phyloP scores from a whole-genome alignment of 345 rosid genomes.

The Syzygium aromaticum region DNA sequence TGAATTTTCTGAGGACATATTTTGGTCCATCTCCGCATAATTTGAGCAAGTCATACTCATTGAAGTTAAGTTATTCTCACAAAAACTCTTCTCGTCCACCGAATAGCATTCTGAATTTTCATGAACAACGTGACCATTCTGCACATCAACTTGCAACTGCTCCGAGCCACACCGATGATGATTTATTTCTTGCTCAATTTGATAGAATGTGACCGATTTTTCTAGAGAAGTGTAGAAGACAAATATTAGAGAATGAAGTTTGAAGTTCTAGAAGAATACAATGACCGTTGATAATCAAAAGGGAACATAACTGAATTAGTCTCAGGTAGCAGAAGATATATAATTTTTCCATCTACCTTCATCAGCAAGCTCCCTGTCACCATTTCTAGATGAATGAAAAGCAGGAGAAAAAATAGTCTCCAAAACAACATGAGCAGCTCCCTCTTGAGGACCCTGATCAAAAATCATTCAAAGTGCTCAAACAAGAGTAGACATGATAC shows the following conservation, averaged over 20 bases:
- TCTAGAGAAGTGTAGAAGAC: conserved; percentile 8
- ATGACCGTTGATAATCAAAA: neutral
- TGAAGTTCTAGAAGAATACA: neutral
- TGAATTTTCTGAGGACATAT: conserved; percentile 19
- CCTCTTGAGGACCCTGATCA: conserved; percentile 34
- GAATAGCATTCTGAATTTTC: conserved; percentile 13
- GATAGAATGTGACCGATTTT: conserved; percentile 19
- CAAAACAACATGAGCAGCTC: conserved; percentile 10
- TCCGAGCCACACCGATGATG: conserved; percentile 11
- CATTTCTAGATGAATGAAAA: conserved; percentile 36
- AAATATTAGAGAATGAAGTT: neutral
- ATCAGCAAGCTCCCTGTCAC: conserved; percentile 21
- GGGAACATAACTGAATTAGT: neutral
- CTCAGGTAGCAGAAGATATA: neutral
- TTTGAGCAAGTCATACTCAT: conserved; percentile 1
- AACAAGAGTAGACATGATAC: neutral
- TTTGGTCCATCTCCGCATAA: conserved; percentile 16
- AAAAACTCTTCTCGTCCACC: conserved; percentile 12
- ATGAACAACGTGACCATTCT: conserved; percentile 10
- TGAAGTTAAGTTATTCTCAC: conserved; percentile 11
- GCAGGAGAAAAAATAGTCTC: conserved; percentile 61
- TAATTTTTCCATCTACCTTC: conserved; percentile 24
- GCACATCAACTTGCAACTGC: conserved; percentile 7
- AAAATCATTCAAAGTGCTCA: neutral
- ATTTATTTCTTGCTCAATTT: conserved; percentile 15